These are phyloP conservation scores for Macrolepiota dolichaula DNA, from an alignment of 768 basidiomycete genomes.

Conservation along the genomic window DNA sequence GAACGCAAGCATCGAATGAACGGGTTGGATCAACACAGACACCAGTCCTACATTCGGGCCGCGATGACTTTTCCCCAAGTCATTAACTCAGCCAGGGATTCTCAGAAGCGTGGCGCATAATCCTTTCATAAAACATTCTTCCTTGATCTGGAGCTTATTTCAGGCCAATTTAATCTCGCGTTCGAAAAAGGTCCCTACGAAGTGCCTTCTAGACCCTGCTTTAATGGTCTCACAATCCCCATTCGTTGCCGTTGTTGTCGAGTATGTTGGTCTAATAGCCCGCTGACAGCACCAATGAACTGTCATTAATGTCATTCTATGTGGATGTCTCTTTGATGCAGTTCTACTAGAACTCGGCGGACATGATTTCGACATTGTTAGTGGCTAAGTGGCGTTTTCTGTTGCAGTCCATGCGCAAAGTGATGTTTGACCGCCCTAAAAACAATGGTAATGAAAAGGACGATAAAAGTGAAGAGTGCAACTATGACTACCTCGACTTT, in stretches of 20 bases:
- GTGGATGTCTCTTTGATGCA: neutral
- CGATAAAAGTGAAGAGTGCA: neutral
- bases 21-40: neutral
- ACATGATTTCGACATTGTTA: neutral
- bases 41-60: neutral
- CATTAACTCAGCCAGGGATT: neutral
- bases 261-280: neutral
- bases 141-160: neutral
- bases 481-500: neutral
- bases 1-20: neutral
- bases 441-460: too few species aligned
- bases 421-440: too few species aligned
- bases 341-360: neutral
- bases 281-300: neutral
- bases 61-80: too few species aligned
- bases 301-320: neutral
- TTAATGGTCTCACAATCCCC: neutral
- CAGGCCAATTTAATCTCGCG: neutral
- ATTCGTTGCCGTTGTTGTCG: neutral
- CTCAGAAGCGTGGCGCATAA: neutral
- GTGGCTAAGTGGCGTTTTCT: neutral
- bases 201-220: neutral
- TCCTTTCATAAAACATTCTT: neutral
- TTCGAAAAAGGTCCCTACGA: neutral
- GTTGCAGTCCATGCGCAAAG: neutral